Percentiles rank a stretch among this genome's conserved stretches.
Evolutionary conservation across 2,329 filamentous ascomycete genomes (phyloP).

Genomic region (Didymella segeticola): DNA sequence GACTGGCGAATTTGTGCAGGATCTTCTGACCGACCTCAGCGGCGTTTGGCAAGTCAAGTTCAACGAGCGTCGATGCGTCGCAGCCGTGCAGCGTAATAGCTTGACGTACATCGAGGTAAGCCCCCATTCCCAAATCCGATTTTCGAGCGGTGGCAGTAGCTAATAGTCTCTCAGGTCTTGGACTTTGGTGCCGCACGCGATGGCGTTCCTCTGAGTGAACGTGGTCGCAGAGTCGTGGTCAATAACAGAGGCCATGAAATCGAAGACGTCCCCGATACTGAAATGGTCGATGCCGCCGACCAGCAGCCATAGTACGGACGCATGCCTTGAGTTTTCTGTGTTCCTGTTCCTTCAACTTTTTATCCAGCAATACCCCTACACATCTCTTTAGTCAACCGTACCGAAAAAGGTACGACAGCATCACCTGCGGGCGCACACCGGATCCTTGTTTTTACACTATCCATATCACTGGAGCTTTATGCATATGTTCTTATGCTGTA

Average conservation of each 20-base stretch:
- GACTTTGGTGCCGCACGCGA: slow-evolving; percentile 96
- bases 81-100: slow-evolving; percentile 90
- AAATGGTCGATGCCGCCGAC: slow-evolving; percentile 37
- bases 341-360: slow-evolving; percentile 24
- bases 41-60: slow-evolving; percentile 99
- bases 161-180: slow-evolving; percentile 72
- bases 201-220: slow-evolving; percentile 76
- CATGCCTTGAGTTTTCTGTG: neutral
- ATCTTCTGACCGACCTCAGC: slow-evolving; percentile 88
- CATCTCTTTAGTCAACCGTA: slow-evolving; percentile 13
- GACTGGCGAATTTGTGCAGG: slow-evolving; percentile 89
- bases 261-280: slow-evolving; percentile 44
- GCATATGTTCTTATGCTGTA: slow-evolving; percentile 16
- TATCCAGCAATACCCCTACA: slow-evolving; percentile 42
- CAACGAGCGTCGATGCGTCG: slow-evolving; percentile 92
- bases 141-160: slow-evolving; percentile 10
- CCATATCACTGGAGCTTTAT: neutral
- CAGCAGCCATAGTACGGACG: slow-evolving; percentile 5
- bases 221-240: slow-evolving; percentile 76
- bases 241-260: slow-evolving; percentile 49
- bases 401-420: slow-evolving; percentile 9
- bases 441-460: slow-evolving; percentile 6
- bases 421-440: slow-evolving; percentile 3
- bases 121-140: neutral
- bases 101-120: slow-evolving; percentile 89